Evolutionary conservation across 768 basidiomycete species (phyloP), one percentile per base, ranked within the genome.

Genomic region (Rickenella mellea): DNA sequence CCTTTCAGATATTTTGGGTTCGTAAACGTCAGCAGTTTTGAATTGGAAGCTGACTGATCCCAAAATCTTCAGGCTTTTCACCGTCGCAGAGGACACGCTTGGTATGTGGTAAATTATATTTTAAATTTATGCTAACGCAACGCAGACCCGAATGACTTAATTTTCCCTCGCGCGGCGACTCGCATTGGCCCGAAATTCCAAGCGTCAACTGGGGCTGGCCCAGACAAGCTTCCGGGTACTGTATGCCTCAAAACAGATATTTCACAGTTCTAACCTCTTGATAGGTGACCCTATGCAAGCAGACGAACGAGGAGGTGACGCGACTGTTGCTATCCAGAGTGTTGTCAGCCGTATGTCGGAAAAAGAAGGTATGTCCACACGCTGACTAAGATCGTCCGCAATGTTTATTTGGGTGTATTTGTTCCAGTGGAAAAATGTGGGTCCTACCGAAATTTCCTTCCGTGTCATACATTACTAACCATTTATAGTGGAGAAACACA

Each of bases 1-100:
- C 87, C 81, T 3, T 96, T 93, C 65, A 74, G 96, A 43, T 99
- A 99, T 65, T 98, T 98, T 60, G 92, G 92, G 92, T 92, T 60
- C 62, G 84, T 62, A 17, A 28, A 12, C 24, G 24, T 37, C 11
- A 30, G 21, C 21, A 33, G 32, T 6, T 17, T 35, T n/a, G 27
- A 33, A 28, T n/a, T 19, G 21, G 39, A 21, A 26, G 22, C 26
- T 30, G 17, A 29, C 5, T 41, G 41, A 37, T 42, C 44, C 30
- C 5, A 40, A 40, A 47, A 20, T 29, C 44, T 24, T 41, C 58
- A 94, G 91, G 21, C 76, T 83, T 64, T 83, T 92, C 63, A 96
- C 90, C 4, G 75, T 88, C 39, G 90, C 89, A 25, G 86, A 91
- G 60, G 92, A 96, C 61, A 89, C 91, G 19, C 69, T 93, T 37